Conservation (phyloP, 1,284 basidiomycete genomes). For the Ustilago xerochloae region DNA sequence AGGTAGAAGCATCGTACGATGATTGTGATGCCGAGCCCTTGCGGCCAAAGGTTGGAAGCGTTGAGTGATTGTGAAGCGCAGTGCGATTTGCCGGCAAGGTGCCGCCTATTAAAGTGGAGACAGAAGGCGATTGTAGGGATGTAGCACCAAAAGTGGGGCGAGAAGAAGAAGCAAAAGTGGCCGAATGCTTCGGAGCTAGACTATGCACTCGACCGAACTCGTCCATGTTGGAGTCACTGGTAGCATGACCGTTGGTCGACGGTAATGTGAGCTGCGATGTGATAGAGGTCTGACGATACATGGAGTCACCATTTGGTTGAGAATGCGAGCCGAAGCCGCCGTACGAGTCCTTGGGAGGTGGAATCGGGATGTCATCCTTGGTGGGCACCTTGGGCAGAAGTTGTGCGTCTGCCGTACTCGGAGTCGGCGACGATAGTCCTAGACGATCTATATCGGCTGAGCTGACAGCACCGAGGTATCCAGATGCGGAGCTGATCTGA, state of each 20-base stretch:
- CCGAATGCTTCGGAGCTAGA: background rate
- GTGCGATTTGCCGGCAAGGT: slow-evolving; percentile 6
- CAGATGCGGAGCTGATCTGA: slow-evolving; percentile 1
- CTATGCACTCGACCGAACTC: slow-evolving; percentile 27
- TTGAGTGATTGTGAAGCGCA: background rate
- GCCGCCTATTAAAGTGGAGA: slow-evolving; percentile 1
- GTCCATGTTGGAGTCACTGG: slow-evolving; percentile 2
- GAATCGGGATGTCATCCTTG: slow-evolving; percentile 35
- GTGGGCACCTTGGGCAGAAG: slow-evolving; percentile 36
- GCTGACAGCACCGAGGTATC: slow-evolving; percentile 25
- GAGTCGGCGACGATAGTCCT: slow-evolving; percentile 36
- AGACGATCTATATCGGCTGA: slow-evolving; percentile 41
- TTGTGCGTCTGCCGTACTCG: slow-evolving; percentile 40
- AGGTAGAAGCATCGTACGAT: slow-evolving; percentile 2
- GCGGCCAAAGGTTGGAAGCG: too few species aligned
- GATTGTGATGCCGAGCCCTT: background rate
- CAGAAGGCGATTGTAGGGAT: slow-evolving; percentile 1
- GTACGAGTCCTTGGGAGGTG: slow-evolving; percentile 16
- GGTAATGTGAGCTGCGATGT: background rate
- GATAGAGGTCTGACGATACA: slow-evolving; percentile 3
- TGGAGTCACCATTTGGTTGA: background rate
- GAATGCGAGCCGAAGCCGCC: background rate
- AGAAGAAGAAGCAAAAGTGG: slow-evolving; percentile 14
- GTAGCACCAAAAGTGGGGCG: background rate
- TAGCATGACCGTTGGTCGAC: background rate